Conservation (phyloP, 352 stramenopile genomes). For the Phytophthora pistaciae region DNA sequence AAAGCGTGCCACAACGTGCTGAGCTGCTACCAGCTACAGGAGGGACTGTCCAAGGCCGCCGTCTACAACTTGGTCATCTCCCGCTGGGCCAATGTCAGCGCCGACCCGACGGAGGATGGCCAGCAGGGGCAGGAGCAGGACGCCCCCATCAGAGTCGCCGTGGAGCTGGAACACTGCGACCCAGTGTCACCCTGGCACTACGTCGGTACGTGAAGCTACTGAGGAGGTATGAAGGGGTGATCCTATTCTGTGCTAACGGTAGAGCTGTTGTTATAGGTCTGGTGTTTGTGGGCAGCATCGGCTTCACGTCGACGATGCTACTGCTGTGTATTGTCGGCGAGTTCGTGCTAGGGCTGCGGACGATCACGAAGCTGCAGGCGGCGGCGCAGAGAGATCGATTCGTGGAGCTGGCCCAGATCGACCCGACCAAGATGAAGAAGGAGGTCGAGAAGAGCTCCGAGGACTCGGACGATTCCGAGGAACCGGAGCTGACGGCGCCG, state of each 20-base stretch:
- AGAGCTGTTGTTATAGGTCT: constrained; percentile 29
- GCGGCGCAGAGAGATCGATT: constrained; percentile 38
- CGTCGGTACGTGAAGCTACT: constrained; percentile 32
- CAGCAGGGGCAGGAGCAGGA: constrained; percentile 3
- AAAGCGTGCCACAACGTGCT: constrained; percentile 39
- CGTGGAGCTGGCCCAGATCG: constrained; percentile 51
- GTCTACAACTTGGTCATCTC: constrained; percentile 61
- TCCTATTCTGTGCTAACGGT: not conserved
- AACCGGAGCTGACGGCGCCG: constrained; percentile 17
- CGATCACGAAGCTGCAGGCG: constrained; percentile 48
- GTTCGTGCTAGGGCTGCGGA: constrained; percentile 54
- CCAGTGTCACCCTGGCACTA: constrained; percentile 47
- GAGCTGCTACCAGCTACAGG: constrained; percentile 42
- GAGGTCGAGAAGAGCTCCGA: constrained; percentile 5
- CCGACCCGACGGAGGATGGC: not conserved
- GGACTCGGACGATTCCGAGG: constrained; percentile 14
- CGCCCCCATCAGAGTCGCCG: constrained; percentile 19
- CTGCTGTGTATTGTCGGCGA: constrained; percentile 55
- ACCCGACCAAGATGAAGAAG: constrained; percentile 20
- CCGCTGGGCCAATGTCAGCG: constrained; percentile 21
- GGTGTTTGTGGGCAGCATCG: constrained; percentile 47
- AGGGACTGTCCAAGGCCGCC: constrained; percentile 41
- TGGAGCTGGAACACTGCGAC: constrained; percentile 55
- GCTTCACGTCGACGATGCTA: constrained; percentile 53
- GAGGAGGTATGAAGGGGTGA: not conserved